Evolutionary conservation across 257 asterid species (phyloP).

Genomic region (Coffea canephora): DNA sequence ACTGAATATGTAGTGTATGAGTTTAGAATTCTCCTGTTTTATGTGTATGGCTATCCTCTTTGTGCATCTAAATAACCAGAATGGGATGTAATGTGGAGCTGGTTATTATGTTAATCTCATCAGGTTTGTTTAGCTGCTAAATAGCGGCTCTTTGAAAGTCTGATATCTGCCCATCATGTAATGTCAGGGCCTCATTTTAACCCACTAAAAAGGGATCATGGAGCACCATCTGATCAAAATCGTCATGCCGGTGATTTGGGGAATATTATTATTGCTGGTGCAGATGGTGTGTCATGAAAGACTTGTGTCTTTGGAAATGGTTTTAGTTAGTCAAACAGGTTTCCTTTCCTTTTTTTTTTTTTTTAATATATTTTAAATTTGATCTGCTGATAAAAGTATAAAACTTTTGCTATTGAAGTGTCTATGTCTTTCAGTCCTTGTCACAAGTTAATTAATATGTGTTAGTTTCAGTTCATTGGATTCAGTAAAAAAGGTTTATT

Average conservation of each 20-base stretch:
- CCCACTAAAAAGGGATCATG: constrained; percentile 75
- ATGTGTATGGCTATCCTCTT: background rate
- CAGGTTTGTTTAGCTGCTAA: background rate
- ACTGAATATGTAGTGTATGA: too few species aligned
- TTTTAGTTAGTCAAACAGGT: background rate
- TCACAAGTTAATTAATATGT: background rate
- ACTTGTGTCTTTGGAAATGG: constrained; percentile 1
- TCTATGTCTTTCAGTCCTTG: background rate
- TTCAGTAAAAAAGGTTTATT: background rate
- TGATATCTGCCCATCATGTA: background rate
- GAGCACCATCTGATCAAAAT: constrained; percentile 69
- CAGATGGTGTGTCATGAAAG: constrained; percentile 52
- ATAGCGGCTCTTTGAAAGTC: background rate
- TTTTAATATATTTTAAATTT: background rate
- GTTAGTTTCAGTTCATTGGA: background rate
- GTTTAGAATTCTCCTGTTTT: background rate
- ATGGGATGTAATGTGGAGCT: background rate
- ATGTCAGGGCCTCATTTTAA: constrained; percentile 84
- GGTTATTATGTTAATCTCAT: background rate
- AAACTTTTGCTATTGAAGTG: background rate
- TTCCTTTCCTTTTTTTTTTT: background rate
- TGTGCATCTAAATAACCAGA: background rate
- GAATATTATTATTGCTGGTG: constrained; percentile 67
- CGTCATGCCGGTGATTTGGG: constrained; percentile 94
- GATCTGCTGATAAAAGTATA: background rate